phyloP scores from a whole-genome alignment of 305 asterid genomes.

The Fraxinus xanthoxyloides region DNA sequence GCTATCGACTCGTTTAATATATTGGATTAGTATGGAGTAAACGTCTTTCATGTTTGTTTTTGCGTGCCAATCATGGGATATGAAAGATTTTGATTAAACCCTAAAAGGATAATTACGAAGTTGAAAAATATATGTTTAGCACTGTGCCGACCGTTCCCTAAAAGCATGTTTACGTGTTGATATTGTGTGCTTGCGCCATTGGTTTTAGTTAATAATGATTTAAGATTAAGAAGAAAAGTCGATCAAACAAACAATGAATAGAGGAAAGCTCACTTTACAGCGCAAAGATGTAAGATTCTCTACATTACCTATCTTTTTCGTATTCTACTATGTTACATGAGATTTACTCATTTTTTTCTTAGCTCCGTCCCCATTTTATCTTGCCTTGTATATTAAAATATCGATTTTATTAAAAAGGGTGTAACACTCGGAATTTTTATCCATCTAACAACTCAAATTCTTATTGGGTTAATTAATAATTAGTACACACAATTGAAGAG shows the following conservation, averaged over 20 bases:
- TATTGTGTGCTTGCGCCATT: not conserved
- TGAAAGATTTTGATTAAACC: not conserved
- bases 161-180: not conserved
- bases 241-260: conserved; percentile 7
- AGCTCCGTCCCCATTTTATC: no score
- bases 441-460: no score
- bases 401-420: no score
- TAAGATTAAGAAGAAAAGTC: not conserved
- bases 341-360: no score
- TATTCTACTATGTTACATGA: not conserved
- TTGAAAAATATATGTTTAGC: not conserved
- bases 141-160: not conserved
- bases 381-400: no score
- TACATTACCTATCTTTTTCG: not conserved
- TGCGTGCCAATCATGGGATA: not conserved
- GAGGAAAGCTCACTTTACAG: not conserved
- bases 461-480: no score
- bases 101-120: not conserved
- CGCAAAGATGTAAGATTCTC: conserved; percentile 22
- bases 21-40: not conserved
- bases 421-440: no score
- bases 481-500: no score
- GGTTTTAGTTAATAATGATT: not conserved
- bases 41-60: not conserved
- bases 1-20: not conserved